phyloP scores from a whole-genome alignment of 1,284 basidiomycete species.

The Mycena citricolor region DNA sequence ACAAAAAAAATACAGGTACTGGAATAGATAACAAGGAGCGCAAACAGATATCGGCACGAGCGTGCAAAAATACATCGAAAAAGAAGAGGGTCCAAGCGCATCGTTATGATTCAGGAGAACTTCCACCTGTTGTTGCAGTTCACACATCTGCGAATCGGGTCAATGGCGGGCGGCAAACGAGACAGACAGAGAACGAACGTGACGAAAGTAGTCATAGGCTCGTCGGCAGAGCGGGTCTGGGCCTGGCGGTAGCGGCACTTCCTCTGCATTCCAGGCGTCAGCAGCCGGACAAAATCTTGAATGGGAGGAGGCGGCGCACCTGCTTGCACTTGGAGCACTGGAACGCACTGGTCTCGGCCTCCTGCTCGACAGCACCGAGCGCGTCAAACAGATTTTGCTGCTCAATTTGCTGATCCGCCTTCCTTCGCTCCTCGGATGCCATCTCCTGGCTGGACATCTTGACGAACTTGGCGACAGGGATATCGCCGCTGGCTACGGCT shows the following conservation, averaged over 20 bases:
- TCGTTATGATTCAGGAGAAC: conserved; percentile 26
- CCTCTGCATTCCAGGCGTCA: conserved; percentile 46
- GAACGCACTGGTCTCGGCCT: conserved; percentile 98
- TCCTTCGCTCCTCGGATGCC: conserved; percentile 90
- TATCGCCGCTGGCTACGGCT: conserved; percentile 80
- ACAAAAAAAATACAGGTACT: no score
- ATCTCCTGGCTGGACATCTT: conserved; percentile 92
- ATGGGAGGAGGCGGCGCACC: conserved; percentile 35
- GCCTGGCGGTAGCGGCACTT: conserved; percentile 94
- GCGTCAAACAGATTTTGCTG: conserved; percentile 92
- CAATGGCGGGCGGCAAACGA: conserved; percentile 8
- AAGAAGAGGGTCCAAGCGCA: no score
- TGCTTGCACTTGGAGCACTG: conserved; percentile 94
- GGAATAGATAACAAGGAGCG: no score
- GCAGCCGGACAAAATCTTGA: conserved; percentile 11
- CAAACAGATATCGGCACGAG: no score
- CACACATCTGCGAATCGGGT: conserved; percentile 17
- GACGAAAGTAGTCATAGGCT: conserved; percentile 79
- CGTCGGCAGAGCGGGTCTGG: conserved; percentile 93
- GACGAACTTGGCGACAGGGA: conserved; percentile 69
- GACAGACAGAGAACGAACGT: conserved; percentile 28
- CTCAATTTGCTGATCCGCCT: conserved; percentile 79
- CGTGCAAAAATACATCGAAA: no score
- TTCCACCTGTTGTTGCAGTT: conserved; percentile 27
- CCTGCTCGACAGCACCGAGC: conserved; percentile 84